Percentiles rank a stretch among this genome's conserved stretches.
phyloP scores from a whole-genome alignment of 768 basidiomycete genomes.

The Naganishia randhawae region DNA sequence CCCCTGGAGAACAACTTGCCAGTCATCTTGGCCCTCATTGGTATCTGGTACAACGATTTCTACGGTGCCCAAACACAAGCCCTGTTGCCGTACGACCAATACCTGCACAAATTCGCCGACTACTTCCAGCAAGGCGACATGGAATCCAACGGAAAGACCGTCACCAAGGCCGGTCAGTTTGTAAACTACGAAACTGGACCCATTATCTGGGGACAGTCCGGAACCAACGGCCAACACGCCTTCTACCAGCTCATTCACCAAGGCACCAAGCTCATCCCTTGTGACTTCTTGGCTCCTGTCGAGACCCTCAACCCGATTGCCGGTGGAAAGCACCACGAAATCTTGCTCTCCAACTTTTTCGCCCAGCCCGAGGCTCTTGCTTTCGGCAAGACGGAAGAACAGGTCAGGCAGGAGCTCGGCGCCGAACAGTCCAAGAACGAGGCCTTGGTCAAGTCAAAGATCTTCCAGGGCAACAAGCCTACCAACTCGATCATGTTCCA shows the following conservation, averaged over 20 bases:
- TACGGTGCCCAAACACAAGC: conserved; percentile 94
- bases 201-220: conserved; percentile 98
- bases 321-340: conserved; percentile 88
- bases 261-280: conserved; percentile 52
- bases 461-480: conserved; percentile 94
- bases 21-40: conserved; percentile 79
- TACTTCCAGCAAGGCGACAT: conserved; percentile 99
- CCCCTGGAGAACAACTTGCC: conserved; percentile 87
- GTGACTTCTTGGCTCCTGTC: conserved; percentile 49
- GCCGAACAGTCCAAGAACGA: conserved; percentile 63
- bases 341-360: conserved; percentile 95
- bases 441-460: conserved; percentile 88
- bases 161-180: conserved; percentile 87
- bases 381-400: conserved; percentile 91
- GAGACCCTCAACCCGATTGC: conserved; percentile 67
- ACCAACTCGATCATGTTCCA: conserved; percentile 97
- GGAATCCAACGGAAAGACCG: conserved; percentile 97
- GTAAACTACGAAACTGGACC: conserved; percentile 97
- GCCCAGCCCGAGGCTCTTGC: conserved; percentile 97
- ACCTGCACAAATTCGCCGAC: conserved; percentile 97
- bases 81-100: conserved; percentile 95
- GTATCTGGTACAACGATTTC: conserved; percentile 99
- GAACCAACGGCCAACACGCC: conserved; percentile 98
- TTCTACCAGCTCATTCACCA: conserved; percentile 83
- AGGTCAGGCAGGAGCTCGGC: conserved; percentile 64